A percentile compares a stretch with the other conserved stretches of the same genome.
Evolutionary conservation across 768 basidiomycete genomes (phyloP).

Genomic region (Amanita rubescens): DNA sequence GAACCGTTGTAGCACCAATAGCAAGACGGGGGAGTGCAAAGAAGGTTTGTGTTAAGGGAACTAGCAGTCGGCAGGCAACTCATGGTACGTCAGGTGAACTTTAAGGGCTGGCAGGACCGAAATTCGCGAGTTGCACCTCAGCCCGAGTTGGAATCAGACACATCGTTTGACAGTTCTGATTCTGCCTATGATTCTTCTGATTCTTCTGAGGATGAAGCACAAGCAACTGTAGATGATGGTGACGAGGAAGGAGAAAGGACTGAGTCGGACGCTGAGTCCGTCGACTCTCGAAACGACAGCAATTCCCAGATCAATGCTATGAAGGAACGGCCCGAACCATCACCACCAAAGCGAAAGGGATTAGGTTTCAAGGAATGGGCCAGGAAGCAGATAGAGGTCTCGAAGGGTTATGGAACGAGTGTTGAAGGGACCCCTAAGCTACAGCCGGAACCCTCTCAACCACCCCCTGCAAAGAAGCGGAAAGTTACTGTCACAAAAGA

Average conservation of each 20-base stretch:
- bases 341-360: constrained; percentile 28
- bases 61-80: background rate
- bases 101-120: constrained; percentile 44
- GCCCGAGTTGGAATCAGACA: constrained; percentile 43
- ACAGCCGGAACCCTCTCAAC: constrained; percentile 13
- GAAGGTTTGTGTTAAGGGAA: constrained; percentile 18
- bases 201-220: constrained; percentile 19
- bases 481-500: constrained; percentile 27
- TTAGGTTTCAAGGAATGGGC: constrained; percentile 89
- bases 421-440: constrained; percentile 10
- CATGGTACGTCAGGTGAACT: constrained; percentile 22
- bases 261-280: background rate
- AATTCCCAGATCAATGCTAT: constrained; percentile 9
- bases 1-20: constrained; percentile 45
- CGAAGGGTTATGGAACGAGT: constrained; percentile 27
- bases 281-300: constrained; percentile 13
- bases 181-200: constrained; percentile 59
- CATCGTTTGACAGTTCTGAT: constrained; percentile 74
- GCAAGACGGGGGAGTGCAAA: constrained; percentile 35
- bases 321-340: constrained; percentile 14
- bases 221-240: constrained; percentile 18
- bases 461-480: constrained; percentile 29
- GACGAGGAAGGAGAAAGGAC: constrained; percentile 14
- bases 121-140: constrained; percentile 15
- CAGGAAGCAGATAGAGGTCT: constrained; percentile 56